Evolutionary conservation across 2,329 filamentous ascomycete species (phyloP).

Genomic region (Amauroascus verrucosus): DNA sequence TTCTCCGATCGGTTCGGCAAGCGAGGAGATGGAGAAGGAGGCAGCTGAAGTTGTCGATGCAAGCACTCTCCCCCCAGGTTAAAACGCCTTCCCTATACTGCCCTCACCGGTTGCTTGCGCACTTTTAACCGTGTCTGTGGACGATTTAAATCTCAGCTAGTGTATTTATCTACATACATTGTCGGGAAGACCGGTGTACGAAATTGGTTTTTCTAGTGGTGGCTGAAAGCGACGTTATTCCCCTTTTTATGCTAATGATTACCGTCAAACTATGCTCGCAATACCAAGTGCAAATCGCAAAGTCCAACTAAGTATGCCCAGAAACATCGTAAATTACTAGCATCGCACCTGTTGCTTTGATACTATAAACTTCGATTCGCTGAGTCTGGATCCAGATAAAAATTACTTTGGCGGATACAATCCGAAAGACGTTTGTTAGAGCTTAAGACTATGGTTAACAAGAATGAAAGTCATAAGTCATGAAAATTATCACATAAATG

Average conservation of each 20-base stretch:
- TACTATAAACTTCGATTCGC: too few species aligned
- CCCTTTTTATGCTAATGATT: not conserved
- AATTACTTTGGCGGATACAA: not conserved
- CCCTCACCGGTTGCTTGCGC: not conserved
- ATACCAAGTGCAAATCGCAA: not conserved
- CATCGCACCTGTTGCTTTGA: too few species aligned
- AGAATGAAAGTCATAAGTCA: slow-evolving; percentile 1
- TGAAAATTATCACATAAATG: not conserved
- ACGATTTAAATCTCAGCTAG: not conserved
- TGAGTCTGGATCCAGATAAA: too few species aligned
- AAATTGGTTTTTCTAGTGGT: not conserved
- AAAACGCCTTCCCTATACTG: slow-evolving; percentile 17
- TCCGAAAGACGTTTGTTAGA: not conserved
- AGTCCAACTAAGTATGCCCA: not conserved
- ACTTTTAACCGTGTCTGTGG: not conserved
- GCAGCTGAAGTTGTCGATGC: slow-evolving; percentile 91
- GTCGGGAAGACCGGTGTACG: not conserved
- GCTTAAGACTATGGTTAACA: not conserved
- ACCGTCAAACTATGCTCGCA: not conserved
- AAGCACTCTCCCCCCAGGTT: slow-evolving; percentile 87
- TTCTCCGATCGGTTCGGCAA: slow-evolving; percentile 69
- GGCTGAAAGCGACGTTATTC: not conserved
- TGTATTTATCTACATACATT: not conserved
- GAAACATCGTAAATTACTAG: not conserved
- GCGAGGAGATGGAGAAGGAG: slow-evolving; percentile 69